A percentile compares a stretch with the other conserved stretches of the same genome.
phyloP scores from a whole-genome alignment of 805 yeast species.

The Zygosaccharomyces rouxii region DNA sequence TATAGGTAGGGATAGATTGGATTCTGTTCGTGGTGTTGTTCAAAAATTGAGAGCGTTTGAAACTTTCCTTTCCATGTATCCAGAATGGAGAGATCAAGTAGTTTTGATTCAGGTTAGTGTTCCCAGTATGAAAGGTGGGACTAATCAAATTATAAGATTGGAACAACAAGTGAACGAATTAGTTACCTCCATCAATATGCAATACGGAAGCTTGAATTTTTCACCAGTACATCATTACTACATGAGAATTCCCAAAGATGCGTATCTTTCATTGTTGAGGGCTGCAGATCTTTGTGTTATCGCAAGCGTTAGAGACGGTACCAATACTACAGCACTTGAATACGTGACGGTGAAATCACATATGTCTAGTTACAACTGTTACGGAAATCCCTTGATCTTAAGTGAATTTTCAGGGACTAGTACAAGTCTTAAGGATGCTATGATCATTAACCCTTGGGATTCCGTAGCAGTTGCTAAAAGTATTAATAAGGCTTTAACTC shows the following conservation, averaged over 20 bases:
- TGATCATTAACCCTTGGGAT: conserved; percentile 95
- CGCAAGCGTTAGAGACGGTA: conserved; percentile 91
- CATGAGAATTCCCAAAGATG: conserved; percentile 81
- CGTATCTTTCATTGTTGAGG: conserved; percentile 80
- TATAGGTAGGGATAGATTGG: conserved; percentile 91
- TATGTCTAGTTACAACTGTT: conserved; percentile 24
- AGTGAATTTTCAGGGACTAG: conserved; percentile 94
- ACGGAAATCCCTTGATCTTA: conserved; percentile 67
- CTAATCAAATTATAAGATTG: conserved; percentile 48
- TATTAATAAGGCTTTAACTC: conserved; percentile 61
- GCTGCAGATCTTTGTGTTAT: conserved; percentile 88
- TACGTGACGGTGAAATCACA: conserved; percentile 82
- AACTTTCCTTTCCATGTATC: conserved; percentile 80
- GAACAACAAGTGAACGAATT: conserved; percentile 82
- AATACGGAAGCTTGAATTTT: conserved; percentile 74
- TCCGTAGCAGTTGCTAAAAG: conserved; percentile 86
- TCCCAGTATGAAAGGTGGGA: conserved; percentile 41
- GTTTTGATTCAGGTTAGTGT: conserved; percentile 89
- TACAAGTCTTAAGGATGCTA: conserved; percentile 62
- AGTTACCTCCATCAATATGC: conserved; percentile 75
- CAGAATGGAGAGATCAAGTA: conserved; percentile 85
- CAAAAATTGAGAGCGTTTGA: conserved; percentile 92
- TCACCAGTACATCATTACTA: conserved; percentile 92
- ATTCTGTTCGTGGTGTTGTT: conserved; percentile 85
- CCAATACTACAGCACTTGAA: conserved; percentile 92